phyloP scores from a whole-genome alignment of 2,329 filamentous ascomycete genomes.

The Penicillium brasilianum region DNA sequence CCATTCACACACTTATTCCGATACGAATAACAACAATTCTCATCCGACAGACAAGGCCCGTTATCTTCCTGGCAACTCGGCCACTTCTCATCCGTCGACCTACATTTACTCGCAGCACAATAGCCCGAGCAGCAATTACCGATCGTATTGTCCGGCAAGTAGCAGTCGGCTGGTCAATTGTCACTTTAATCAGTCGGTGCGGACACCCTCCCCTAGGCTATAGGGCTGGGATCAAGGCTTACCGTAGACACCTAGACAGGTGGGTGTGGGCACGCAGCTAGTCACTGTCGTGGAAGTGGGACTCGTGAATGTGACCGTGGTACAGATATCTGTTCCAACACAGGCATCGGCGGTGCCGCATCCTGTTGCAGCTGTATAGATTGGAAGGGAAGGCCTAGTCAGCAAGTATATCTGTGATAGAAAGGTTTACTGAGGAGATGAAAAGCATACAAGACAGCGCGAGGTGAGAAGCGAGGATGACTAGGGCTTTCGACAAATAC shows the following conservation, averaged over 20 bases:
- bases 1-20: conserved; percentile 28
- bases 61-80: conserved; percentile 35
- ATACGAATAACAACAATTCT: conserved; percentile 38
- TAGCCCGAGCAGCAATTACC: conserved; percentile 37
- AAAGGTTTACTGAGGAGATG: neutral
- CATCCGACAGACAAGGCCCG: conserved; percentile 32
- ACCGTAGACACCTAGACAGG: conserved; percentile 35
- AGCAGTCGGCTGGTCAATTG: conserved; percentile 1
- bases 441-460: conserved; percentile 16
- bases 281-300: conserved; percentile 29
- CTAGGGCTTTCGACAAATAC: neutral
- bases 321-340: conserved; percentile 29
- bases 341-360: conserved; percentile 29
- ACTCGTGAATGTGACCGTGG: conserved; percentile 28
- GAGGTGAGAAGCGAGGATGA: conserved; percentile 8
- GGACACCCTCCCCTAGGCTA: neutral
- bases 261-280: conserved; percentile 32
- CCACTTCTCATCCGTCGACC: conserved; percentile 36
- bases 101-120: conserved; percentile 37
- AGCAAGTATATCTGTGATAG: neutral
- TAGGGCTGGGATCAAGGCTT: conserved; percentile 10
- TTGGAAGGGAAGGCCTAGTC: neutral
- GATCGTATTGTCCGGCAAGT: conserved; percentile 21
- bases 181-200: neutral
- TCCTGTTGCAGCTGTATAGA: conserved; percentile 3